Evolutionary conservation across 2,329 filamentous ascomycete species (phyloP).

Genomic region (Annulohypoxylon truncatum): DNA sequence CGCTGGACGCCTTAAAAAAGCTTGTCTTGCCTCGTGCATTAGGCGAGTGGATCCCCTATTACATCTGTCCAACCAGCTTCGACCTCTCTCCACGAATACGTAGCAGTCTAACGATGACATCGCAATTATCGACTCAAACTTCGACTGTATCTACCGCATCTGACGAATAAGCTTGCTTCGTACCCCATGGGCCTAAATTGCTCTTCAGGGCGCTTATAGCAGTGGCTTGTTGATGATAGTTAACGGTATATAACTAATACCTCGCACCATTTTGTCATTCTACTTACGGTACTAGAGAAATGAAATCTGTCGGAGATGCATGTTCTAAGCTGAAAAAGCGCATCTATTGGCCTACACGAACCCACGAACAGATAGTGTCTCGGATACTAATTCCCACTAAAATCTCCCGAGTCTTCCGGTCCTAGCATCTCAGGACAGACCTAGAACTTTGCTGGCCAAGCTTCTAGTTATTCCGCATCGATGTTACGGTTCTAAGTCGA

Average conservation of each 20-base stretch:
- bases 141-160: conserved; percentile 3
- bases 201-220: background rate
- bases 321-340: conserved; percentile 7
- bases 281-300: background rate
- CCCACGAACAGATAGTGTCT: conserved; percentile 17
- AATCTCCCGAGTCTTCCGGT: conserved; percentile 30
- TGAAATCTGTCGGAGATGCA: conserved; percentile 9
- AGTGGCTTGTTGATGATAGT: conserved; percentile 8
- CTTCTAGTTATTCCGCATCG: background rate
- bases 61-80: conserved; percentile 24
- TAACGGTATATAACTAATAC: background rate
- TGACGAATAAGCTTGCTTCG: conserved; percentile 23
- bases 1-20: conserved; percentile 39
- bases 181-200: conserved; percentile 6
- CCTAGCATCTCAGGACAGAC: background rate
- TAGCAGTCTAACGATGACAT: conserved; percentile 35
- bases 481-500: background rate
- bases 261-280: background rate
- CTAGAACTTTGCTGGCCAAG: conserved; percentile 7
- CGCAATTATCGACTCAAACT: conserved; percentile 24
- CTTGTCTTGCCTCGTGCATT: conserved; percentile 41
- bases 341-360: conserved; percentile 17
- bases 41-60: conserved; percentile 29
- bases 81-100: conserved; percentile 19
- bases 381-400: conserved; percentile 12